Percentiles rank a stretch among this genome's conserved stretches.
Conservation (phyloP, 495 filamentous ascomycete species). For the Cenococcum geophilum region DNA sequence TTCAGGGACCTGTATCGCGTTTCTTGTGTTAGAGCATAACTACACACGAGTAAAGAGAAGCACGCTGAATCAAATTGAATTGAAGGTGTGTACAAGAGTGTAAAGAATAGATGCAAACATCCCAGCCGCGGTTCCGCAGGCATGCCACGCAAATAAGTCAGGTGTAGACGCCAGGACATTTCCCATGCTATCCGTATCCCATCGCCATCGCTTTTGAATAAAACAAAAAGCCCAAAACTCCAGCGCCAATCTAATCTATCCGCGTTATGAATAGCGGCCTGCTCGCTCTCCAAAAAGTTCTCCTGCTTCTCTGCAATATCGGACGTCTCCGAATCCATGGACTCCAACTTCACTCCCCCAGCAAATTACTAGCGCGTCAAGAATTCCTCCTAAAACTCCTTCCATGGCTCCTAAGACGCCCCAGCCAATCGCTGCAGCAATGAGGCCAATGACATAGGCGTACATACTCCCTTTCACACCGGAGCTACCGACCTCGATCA, state of each 20-base stretch:
- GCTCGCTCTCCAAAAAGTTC: slow-evolving; percentile 63
- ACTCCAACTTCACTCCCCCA: slow-evolving; percentile 82
- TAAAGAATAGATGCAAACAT: too few species aligned
- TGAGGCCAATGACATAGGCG: slow-evolving; percentile 86
- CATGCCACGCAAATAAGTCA: too few species aligned
- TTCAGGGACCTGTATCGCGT: too few species aligned
- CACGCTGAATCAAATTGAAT: too few species aligned
- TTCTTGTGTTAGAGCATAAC: too few species aligned
- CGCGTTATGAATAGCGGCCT: neutral
- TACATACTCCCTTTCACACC: slow-evolving; percentile 71
- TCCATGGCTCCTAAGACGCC: slow-evolving; percentile 92
- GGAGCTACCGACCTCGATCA: slow-evolving; percentile 47
- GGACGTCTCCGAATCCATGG: slow-evolving; percentile 57
- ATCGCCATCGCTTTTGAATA: too few species aligned
- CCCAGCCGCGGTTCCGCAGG: too few species aligned
- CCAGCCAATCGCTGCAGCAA: slow-evolving; percentile 92
- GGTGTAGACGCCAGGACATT: too few species aligned
- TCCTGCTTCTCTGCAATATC: slow-evolving; percentile 81
- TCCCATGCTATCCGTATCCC: too few species aligned
- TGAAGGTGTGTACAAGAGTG: too few species aligned
- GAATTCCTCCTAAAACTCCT: slow-evolving; percentile 81
- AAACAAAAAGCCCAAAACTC: neutral
- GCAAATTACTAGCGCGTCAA: slow-evolving; percentile 88
- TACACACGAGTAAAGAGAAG: too few species aligned
- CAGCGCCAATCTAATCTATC: neutral